A percentile compares a stretch with the other conserved stretches of the same genome.
These are phyloP conservation scores for Symbiodinium pilosum DNA, from an alignment of 73 alveolate species.

Conservation along the genomic window DNA sequence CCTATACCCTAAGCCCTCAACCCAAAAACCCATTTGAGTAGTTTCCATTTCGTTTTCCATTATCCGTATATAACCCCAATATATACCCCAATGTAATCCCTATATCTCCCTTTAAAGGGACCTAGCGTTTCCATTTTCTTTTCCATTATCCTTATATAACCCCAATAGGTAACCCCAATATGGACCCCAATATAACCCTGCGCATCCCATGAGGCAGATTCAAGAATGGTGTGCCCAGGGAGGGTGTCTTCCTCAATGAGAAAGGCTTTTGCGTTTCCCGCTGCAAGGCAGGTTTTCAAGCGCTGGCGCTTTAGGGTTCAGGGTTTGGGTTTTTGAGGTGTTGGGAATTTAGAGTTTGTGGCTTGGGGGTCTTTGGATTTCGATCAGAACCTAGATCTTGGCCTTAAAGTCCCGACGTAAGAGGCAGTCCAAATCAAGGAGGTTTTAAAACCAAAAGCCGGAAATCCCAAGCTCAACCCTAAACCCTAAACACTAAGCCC, in stretches of 20 bases:
- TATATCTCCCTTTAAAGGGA: no score
- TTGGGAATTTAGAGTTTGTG: background rate
- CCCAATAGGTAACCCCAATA: no score
- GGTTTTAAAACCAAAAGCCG: background rate
- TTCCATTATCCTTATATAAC: no score
- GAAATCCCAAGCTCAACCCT: background rate
- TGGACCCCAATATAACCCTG: no score
- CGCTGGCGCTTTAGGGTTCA: background rate
- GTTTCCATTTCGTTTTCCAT: no score
- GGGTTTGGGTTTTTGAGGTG: background rate
- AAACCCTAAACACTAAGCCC: background rate
- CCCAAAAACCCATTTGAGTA: no score
- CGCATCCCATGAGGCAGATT: no score
- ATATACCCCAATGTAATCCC: no score
- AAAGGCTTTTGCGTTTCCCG: conserved; percentile 81
- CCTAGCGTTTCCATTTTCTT: no score
- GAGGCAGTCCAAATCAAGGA: no score
- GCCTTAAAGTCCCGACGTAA: background rate
- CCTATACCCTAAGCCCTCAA: no score
- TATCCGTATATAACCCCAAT: no score
- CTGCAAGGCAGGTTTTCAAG: background rate
- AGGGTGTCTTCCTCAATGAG: conserved; percentile 71
- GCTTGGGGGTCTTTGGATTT: background rate
- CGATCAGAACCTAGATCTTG: background rate
- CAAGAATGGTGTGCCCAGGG: background rate